Conservation (phyloP, 441 rosid species). For the Euphorbia celastroides region DNA sequence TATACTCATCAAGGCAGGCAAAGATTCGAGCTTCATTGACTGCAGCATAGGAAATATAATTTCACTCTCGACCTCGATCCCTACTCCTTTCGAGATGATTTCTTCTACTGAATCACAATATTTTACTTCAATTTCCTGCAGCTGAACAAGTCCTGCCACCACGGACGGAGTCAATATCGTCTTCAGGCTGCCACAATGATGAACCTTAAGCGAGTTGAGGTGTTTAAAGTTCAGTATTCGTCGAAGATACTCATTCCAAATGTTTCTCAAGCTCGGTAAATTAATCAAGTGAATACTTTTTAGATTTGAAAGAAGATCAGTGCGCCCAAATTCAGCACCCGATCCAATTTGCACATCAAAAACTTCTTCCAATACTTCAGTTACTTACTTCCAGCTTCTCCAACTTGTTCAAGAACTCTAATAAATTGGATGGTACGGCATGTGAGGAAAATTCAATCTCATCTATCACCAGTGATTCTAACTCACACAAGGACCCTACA, state of each 20-base stretch:
- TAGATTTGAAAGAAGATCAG: constrained; percentile 5
- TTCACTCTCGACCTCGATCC: not conserved
- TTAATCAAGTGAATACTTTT: not conserved
- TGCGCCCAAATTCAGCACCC: not conserved
- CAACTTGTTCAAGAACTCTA: constrained; percentile 1
- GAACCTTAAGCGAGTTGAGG: constrained; percentile 6
- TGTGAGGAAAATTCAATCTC: not conserved
- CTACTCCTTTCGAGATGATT: constrained; percentile 9
- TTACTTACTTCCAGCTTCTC: constrained; percentile 9
- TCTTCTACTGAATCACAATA: constrained; percentile 10
- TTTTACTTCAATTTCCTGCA: constrained; percentile 8
- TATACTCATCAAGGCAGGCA: constrained; percentile 10
- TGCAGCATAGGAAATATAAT: constrained; percentile 8
- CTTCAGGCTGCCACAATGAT: constrained; percentile 20
- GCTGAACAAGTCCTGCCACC: constrained; percentile 9
- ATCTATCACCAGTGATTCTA: constrained; percentile 6
- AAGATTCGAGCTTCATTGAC: not conserved
- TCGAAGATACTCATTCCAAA: not conserved
- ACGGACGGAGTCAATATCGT: constrained; percentile 10
- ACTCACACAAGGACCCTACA: not conserved
- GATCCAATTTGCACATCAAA: constrained; percentile 3
- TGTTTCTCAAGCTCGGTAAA: constrained; percentile 9
- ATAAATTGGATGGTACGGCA: constrained; percentile 11
- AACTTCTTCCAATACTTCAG: constrained; percentile 13
- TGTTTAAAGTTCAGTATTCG: constrained; percentile 1